These are phyloP conservation scores for Stagonosporopsis vannaccii DNA, from an alignment of 2,329 filamentous ascomycete species.

Conservation along the genomic window DNA sequence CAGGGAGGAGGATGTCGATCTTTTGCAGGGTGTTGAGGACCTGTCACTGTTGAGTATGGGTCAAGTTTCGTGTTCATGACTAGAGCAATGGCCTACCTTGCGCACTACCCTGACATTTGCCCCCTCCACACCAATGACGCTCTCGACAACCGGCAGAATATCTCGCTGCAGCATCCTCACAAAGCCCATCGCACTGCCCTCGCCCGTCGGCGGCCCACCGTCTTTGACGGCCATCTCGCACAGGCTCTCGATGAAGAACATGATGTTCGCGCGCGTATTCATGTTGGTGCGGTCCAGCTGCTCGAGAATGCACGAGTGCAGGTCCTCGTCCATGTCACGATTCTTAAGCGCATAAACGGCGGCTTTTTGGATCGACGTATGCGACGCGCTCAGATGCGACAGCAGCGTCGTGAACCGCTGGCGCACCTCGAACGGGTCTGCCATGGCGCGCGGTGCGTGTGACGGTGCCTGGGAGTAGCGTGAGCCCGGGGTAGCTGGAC, in stretches of 20 bases:
- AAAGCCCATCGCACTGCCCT: constrained; percentile 73
- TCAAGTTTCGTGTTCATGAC: background rate
- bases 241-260: constrained; percentile 98
- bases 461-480: background rate
- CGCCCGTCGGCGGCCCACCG: constrained; percentile 75
- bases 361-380: constrained; percentile 87
- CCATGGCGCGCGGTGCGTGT: constrained; percentile 54
- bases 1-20: constrained; percentile 75
- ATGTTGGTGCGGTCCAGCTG: constrained; percentile 94
- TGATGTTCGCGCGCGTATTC: constrained; percentile 97
- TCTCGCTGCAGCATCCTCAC: constrained; percentile 95
- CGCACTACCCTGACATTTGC: constrained; percentile 94
- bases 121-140: constrained; percentile 86
- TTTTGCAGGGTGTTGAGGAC: constrained; percentile 73
- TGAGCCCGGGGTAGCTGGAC: background rate
- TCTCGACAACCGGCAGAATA: constrained; percentile 88
- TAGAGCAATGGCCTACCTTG: constrained; percentile 61
- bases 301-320: constrained; percentile 96
- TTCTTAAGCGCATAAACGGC: constrained; percentile 95
- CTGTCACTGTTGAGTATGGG: constrained; percentile 44
- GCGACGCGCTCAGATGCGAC: constrained; percentile 88
- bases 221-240: constrained; percentile 84
- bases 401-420: constrained; percentile 94
- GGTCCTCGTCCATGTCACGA: constrained; percentile 92
- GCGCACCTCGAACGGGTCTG: constrained; percentile 95